Base-by-base conservation (phyloP, 2,329 filamentous ascomycete genomes). In the Fusarium transvaalense region DNA sequence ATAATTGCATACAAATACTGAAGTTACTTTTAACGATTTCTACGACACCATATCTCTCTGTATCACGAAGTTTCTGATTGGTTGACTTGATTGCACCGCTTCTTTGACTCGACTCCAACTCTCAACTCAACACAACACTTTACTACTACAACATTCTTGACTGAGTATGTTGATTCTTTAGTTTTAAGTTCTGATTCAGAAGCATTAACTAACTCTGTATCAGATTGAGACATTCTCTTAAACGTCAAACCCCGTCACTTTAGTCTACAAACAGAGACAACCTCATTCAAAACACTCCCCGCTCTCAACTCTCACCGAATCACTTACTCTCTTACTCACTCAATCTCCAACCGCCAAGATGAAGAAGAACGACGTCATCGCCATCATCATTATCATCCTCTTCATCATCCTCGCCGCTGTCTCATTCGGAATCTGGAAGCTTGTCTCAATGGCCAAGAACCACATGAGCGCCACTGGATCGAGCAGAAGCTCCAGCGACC, bases 291-390 rank as follows among this genome's bases (percentile, higher is more conserved):
- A 34, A 34, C 25, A 52, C 55, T 47, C 25, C 23, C 25, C 23
- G 35, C 39, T 35, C 10, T 25, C 23, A 56, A 53, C 45, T 41
- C 29, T 51, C 43, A 45, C 47, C 5, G 29, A 25, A 37, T 23
- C 52, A 29, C 50, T 55, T 46, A 19, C n/a, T 25, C 23, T n/a
- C n/a, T n/a, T n/a, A 25, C 37, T 23, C 32, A 25, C 31, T 55
- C 57, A 35, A 37, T 45, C 54, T 38, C 48, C 60, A 66, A 68
- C 77, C 75, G 76, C 78, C 76, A 82, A 70, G 71, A 89, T 86
- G 84, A 86, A 90, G 78, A 80, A 85, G 81, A 91, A 91, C 85
- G 85, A 90, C 78, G 86, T 87, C 74, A 90, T 91, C 78, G 88
- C 88, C 72, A 83, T 91, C 77, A 90, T 91, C 76, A 86, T 91